These are phyloP conservation scores for Cryptosporidium meleagridis DNA, from an alignment of 169 alveolate species.

Conservation along the genomic window DNA sequence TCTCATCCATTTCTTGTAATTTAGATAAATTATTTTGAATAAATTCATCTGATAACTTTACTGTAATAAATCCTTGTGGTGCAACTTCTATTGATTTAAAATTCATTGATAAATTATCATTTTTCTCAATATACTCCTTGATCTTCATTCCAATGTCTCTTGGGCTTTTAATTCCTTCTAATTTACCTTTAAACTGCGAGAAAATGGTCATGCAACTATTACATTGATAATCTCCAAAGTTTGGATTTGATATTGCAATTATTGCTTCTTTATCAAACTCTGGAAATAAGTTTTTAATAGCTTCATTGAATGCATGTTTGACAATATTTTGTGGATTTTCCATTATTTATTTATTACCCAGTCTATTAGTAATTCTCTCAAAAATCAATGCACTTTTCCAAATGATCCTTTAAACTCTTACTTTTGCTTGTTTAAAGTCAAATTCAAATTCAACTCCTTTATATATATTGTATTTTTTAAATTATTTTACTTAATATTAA, in stretches of 20 bases:
- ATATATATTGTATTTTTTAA: neutral
- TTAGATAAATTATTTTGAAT: conserved; percentile 59
- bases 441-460: neutral
- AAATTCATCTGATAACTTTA: conserved; percentile 75
- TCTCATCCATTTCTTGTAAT: conserved; percentile 74
- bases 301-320: conserved; percentile 77
- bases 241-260: conserved; percentile 82
- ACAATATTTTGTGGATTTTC: conserved; percentile 80
- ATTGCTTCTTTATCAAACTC: conserved; percentile 76
- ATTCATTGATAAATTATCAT: conserved; percentile 15
- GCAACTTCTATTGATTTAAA: conserved; percentile 84
- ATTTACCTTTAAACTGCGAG: conserved; percentile 78
- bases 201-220: conserved; percentile 83
- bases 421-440: neutral
- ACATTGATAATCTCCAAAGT: conserved; percentile 86
- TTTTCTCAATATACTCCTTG: conserved; percentile 78
- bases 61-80: conserved; percentile 84
- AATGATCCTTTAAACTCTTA: neutral
- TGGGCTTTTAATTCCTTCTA: conserved; percentile 80
- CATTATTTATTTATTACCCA: neutral
- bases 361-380: neutral
- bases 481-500: no score
- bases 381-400: neutral
- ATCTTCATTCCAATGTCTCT: conserved; percentile 82
- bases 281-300: conserved; percentile 77